These are phyloP conservation scores for Entomortierella chlamydospora DNA, from an alignment of 192 early-diverging fungal genomes.

Conservation along the genomic window DNA sequence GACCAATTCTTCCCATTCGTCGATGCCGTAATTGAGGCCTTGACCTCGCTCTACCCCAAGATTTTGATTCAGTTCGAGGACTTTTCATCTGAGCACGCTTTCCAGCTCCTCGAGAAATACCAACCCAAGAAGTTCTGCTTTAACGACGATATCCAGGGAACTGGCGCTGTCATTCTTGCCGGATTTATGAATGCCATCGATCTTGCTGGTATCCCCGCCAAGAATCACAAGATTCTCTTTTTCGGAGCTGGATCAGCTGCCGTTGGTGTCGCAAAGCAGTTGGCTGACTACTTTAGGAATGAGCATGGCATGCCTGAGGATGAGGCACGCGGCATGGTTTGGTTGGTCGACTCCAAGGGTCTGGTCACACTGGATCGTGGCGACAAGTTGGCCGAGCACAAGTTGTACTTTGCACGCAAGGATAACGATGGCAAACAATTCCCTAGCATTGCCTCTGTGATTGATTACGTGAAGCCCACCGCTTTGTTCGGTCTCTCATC, in stretches of 20 bases:
- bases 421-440: constrained; percentile 88
- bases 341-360: constrained; percentile 94
- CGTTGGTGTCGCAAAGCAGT: constrained; percentile 94
- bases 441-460: constrained; percentile 75
- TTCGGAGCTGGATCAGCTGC: constrained; percentile 95
- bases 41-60: constrained; percentile 78
- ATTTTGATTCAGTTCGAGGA: constrained; percentile 97
- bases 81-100: constrained; percentile 93
- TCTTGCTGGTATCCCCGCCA: constrained; percentile 71
- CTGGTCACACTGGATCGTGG: constrained; percentile 90
- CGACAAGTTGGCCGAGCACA: constrained; percentile 85
- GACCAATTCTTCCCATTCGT: constrained; percentile 84
- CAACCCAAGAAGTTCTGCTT: constrained; percentile 84
- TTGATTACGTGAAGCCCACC: constrained; percentile 92
- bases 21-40: constrained; percentile 81
- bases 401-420: constrained; percentile 86
- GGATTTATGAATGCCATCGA: constrained; percentile 92
- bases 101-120: constrained; percentile 85
- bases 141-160: constrained; percentile 97
- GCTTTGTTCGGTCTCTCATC: constrained; percentile 90
- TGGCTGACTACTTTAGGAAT: constrained; percentile 82
- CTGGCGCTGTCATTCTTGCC: constrained; percentile 92
- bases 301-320: constrained; percentile 81
- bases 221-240: constrained; percentile 90
- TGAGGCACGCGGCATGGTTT: constrained; percentile 77